phyloP scores from a whole-genome alignment of 768 basidiomycete species.

The Tricholoma hemisulphureum region DNA sequence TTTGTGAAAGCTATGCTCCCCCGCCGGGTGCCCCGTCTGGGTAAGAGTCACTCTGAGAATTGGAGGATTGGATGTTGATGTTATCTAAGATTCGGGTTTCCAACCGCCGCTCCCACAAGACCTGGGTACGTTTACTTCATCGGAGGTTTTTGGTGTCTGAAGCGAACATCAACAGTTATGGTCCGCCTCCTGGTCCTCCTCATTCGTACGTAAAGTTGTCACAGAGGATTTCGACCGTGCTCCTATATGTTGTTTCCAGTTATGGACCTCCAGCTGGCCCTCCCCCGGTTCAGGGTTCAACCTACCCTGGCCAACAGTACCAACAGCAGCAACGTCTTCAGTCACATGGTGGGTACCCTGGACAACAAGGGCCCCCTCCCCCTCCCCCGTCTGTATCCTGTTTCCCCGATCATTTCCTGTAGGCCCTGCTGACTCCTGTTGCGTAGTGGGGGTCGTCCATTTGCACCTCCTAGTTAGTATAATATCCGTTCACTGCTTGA shows the following conservation, averaged over 20 bases:
- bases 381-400: slow-evolving; percentile 9
- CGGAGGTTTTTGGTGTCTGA: neutral
- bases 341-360: slow-evolving; percentile 25
- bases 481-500: neutral
- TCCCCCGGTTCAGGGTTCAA: slow-evolving; percentile 30
- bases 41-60: slow-evolving; percentile 6
- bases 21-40: slow-evolving; percentile 19
- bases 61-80: neutral
- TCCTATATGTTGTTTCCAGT: slow-evolving; percentile 12
- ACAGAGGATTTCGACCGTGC: neutral
- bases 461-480: slow-evolving; percentile 25
- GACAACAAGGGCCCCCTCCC: slow-evolving; percentile 24
- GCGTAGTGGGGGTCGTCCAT: slow-evolving; percentile 11
- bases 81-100: neutral
- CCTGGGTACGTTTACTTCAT: slow-evolving; percentile 7
- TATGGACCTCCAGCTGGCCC: slow-evolving; percentile 25
- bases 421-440: slow-evolving; percentile 1
- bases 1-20: slow-evolving; percentile 10
- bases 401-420: slow-evolving; percentile 1
- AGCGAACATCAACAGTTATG: slow-evolving; percentile 7
- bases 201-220: slow-evolving; percentile 2
- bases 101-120: neutral
- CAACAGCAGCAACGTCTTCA: slow-evolving; percentile 28
- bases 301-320: slow-evolving; percentile 45
- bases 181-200: slow-evolving; percentile 13